Base-by-base conservation (phyloP, 768 basidiomycete genomes). In the Nidularia pulvinata region DNA sequence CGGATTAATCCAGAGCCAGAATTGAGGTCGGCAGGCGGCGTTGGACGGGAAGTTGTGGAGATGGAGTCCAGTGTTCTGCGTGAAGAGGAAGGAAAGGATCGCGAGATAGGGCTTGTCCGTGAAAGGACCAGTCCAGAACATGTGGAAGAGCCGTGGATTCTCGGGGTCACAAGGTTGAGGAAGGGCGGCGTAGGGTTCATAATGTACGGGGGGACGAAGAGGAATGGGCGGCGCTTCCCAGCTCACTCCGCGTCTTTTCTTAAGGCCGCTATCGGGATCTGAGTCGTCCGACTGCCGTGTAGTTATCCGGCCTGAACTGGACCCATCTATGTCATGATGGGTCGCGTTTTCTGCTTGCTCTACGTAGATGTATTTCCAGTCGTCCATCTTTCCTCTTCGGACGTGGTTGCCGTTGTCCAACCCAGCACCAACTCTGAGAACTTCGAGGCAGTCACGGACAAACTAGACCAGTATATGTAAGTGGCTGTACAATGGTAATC, bases 51-150 rank as follows among this genome's bases (percentile, higher is more conserved):
- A 75, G 30, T 72, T 63, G 50, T 82, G 76, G 22, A 84, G 67
- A 61, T 96, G 87, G 25, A 99, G 77, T 11, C 89, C 93, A 13
- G 90, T 82, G 64, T 97, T 97, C 68, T 99, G 97, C 3, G 96
- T 97, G 74, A 87, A 98, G 35, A 98, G 81, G 79, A 94, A 99
- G 14, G 95, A 97, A 22, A 96, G 77, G 45, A 98, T 78, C 1
- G 96, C 94, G 55, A 94, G 84, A 77, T 99, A 98, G 2, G 97
- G 97, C 69, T 98, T 98, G 77, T 99, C 97, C 7, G 95, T 97
- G 76, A 99, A 98, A 1, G 93, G 88, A 0, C 97, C 96, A 1
- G 95, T 92, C 96, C 97, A 98, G 77, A 97, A 99, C 88, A 98
- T 97, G 71, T 99, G 97, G 78, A 96, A 98, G 33, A 98, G 72